Evolutionary conservation across 2,329 filamentous ascomycete genomes (phyloP).

Genomic region (Fulvia fulva): DNA sequence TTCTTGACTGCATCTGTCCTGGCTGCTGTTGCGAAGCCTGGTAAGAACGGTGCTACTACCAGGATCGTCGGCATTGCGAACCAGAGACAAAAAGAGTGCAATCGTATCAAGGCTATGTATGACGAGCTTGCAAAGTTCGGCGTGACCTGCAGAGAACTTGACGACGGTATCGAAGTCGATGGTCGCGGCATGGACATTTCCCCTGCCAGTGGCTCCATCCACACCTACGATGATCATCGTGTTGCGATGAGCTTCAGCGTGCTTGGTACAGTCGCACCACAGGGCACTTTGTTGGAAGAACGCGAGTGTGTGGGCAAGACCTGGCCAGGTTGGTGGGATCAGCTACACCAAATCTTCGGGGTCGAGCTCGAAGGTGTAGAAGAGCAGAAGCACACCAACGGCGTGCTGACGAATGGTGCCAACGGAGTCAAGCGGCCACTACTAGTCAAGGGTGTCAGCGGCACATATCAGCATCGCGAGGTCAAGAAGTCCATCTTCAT

Average conservation of each 20-base stretch:
- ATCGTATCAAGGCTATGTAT: constrained; percentile 92
- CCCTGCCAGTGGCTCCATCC: constrained; percentile 64
- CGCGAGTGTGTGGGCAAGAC: constrained; percentile 95
- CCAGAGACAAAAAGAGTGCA: constrained; percentile 96
- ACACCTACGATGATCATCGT: constrained; percentile 95
- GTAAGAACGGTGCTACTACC: constrained; percentile 59
- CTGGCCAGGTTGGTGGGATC: constrained; percentile 99
- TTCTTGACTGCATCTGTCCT: constrained; percentile 93
- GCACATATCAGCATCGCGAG: constrained; percentile 24
- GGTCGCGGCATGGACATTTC: constrained; percentile 52
- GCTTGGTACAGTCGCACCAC: constrained; percentile 66
- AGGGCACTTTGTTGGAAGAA: constrained; percentile 74
- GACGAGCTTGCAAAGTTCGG: constrained; percentile 92
- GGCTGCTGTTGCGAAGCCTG: constrained; percentile 79
- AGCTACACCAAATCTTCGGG: constrained; percentile 71
- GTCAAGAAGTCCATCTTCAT: constrained; percentile 74
- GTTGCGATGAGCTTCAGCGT: constrained; percentile 99
- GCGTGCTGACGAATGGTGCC: constrained; percentile 29
- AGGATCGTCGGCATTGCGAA: constrained; percentile 93
- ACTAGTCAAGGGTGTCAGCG: constrained; percentile 29
- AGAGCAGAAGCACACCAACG: constrained; percentile 24
- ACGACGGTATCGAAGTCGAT: constrained; percentile 84
- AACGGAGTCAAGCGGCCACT: constrained; percentile 31
- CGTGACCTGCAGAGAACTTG: constrained; percentile 77
- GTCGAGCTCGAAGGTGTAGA: constrained; percentile 75